phyloP scores from a whole-genome alignment of 2,329 filamentous ascomycete genomes.

The Endothia cerciana region DNA sequence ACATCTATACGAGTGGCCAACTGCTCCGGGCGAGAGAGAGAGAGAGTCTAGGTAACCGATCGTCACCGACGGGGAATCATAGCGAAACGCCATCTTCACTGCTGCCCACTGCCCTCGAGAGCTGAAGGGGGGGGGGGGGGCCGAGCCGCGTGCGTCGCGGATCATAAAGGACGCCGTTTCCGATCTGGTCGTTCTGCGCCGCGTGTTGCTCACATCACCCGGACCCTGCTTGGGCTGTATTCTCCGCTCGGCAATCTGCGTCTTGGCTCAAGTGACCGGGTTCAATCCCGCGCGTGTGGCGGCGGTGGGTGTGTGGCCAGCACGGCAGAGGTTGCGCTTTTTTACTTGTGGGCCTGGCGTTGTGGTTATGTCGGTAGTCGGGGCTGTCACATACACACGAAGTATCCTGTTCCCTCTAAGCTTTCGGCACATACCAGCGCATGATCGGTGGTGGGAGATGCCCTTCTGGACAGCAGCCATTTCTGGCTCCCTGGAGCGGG shows the following conservation, averaged over 20 bases:
- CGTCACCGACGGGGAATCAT: not conserved
- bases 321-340: not conserved
- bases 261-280: conserved; percentile 2
- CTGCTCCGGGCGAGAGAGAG: not conserved
- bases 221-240: not conserved
- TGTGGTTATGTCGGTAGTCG: conserved; percentile 10
- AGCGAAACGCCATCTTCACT: not conserved
- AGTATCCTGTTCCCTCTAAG: no score
- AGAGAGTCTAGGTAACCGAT: no score
- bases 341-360: not conserved
- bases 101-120: no score
- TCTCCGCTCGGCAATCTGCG: conserved; percentile 10
- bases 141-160: conserved; percentile 10
- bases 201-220: conserved; percentile 3
- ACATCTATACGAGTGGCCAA: not conserved
- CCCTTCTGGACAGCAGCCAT: not conserved
- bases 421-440: not conserved
- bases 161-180: conserved; percentile 11
- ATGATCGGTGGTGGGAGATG: not conserved
- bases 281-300: not conserved
- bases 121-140: not conserved
- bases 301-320: not conserved
- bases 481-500: no score
- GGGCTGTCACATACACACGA: conserved; percentile 1
- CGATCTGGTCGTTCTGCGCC: conserved; percentile 5